These are phyloP conservation scores for Ramalina peruviana DNA, from an alignment of 495 filamentous ascomycete species.

Conservation along the genomic window DNA sequence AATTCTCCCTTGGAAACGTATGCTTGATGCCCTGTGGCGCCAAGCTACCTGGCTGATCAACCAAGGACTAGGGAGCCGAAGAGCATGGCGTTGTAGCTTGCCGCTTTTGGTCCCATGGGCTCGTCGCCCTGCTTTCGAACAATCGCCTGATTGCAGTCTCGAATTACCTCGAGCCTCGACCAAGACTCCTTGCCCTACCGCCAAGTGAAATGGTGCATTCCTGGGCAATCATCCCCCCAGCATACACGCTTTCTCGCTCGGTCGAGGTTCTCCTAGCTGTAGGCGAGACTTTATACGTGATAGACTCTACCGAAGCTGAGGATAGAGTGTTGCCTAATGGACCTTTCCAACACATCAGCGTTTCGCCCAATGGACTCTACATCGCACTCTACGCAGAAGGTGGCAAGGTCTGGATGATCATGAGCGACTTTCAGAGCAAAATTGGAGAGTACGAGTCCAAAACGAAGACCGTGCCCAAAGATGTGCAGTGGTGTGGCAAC, in stretches of 20 bases:
- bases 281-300: slow-evolving; percentile 66
- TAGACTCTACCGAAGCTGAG: slow-evolving; percentile 79
- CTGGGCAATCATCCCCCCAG: slow-evolving; percentile 81
- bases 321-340: slow-evolving; percentile 82
- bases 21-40: slow-evolving; percentile 1
- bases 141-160: slow-evolving; percentile 79
- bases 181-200: slow-evolving; percentile 63
- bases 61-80: slow-evolving; percentile 51
- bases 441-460: slow-evolving; percentile 84
- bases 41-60: slow-evolving; percentile 7
- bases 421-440: slow-evolving; percentile 81
- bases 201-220: slow-evolving; percentile 70
- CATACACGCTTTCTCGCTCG: slow-evolving; percentile 81
- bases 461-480: slow-evolving; percentile 70
- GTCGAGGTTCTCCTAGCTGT: slow-evolving; percentile 89
- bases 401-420: slow-evolving; percentile 85
- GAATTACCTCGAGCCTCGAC: slow-evolving; percentile 79
- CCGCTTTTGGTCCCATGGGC: slow-evolving; percentile 80
- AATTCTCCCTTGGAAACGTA: slow-evolving; percentile 88
- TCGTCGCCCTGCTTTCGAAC: slow-evolving; percentile 85
- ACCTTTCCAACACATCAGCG: slow-evolving; percentile 77
- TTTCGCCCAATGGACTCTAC: slow-evolving; percentile 82
- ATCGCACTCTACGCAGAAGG: slow-evolving; percentile 74
- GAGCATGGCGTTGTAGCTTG: slow-evolving; percentile 75
- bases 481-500: slow-evolving; percentile 92